Evolutionary conservation across 164 flowering plant species (phyloP).

Genomic region (Vitis labrusca): DNA sequence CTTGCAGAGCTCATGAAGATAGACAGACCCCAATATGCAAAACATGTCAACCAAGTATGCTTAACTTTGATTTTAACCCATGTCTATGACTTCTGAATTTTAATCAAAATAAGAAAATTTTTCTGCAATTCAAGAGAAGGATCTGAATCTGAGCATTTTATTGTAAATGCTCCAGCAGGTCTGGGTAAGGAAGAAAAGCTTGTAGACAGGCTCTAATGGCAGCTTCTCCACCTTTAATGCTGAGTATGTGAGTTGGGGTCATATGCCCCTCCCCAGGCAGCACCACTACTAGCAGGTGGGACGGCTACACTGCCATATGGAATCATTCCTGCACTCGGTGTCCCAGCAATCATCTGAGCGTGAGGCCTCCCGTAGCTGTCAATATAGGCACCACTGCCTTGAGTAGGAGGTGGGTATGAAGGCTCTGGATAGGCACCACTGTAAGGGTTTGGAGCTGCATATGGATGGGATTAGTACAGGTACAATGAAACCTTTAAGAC

Average conservation of each 20-base stretch:
- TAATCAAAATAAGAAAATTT: too few species aligned
- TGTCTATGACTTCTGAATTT: too few species aligned
- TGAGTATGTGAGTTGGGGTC: slow-evolving; percentile 7
- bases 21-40: too few species aligned
- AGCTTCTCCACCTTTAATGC: too few species aligned
- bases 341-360: slow-evolving; percentile 23
- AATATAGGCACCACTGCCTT: slow-evolving; percentile 24
- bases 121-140: too few species aligned
- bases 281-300: slow-evolving; percentile 6
- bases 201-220: too few species aligned
- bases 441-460: slow-evolving; percentile 36
- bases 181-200: too few species aligned
- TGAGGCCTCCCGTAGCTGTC: slow-evolving; percentile 42
- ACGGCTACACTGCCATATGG: slow-evolving; percentile 19
- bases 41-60: too few species aligned
- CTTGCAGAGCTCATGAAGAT: too few species aligned
- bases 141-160: too few species aligned
- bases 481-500: background rate
- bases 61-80: too few species aligned
- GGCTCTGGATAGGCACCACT: slow-evolving; percentile 34
- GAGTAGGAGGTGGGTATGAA: slow-evolving; percentile 31
- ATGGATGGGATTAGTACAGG: slow-evolving; percentile 4
- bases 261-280: slow-evolving; percentile 26
- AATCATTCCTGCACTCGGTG: slow-evolving; percentile 28
- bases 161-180: too few species aligned